phyloP scores from a whole-genome alignment of 345 rosid species.

The Eucalyptus curtisii region DNA sequence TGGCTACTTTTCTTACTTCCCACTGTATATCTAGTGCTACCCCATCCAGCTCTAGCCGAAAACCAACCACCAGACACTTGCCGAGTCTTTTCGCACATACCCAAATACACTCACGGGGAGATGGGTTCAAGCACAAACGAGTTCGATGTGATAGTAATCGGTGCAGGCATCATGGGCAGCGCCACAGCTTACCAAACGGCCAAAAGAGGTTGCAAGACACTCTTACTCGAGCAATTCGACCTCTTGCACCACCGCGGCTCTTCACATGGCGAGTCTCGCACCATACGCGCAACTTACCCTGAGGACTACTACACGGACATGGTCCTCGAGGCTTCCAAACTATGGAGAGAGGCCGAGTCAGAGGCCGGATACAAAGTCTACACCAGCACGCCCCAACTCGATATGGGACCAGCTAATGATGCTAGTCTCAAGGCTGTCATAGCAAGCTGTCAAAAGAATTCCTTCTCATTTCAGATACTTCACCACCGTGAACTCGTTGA shows the following conservation, averaged over 20 bases:
- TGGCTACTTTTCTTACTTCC: neutral
- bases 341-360: conserved; percentile 66
- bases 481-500: conserved; percentile 10
- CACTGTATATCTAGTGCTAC: neutral
- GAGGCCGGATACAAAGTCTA: conserved; percentile 77
- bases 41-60: neutral
- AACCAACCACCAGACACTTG: neutral
- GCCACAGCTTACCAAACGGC: conserved; percentile 64
- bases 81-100: neutral
- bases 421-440: conserved; percentile 31
- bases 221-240: conserved; percentile 79
- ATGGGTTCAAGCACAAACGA: neutral
- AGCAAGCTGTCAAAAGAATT: conserved; percentile 32
- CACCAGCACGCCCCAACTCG: conserved; percentile 59
- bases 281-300: conserved; percentile 67
- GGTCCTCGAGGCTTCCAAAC: conserved; percentile 30
- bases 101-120: neutral
- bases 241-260: conserved; percentile 87
- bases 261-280: conserved; percentile 95
- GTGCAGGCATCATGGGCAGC: conserved; percentile 89
- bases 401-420: conserved; percentile 47
- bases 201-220: conserved; percentile 44
- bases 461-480: conserved; percentile 18
- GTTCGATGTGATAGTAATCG: conserved; percentile 57
- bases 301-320: conserved; percentile 60